Evolutionary conservation across 2,329 filamentous ascomycete species (phyloP), one percentile per base, ranked within the genome.

Genomic region (Cylindrodendrum hubeiense): DNA sequence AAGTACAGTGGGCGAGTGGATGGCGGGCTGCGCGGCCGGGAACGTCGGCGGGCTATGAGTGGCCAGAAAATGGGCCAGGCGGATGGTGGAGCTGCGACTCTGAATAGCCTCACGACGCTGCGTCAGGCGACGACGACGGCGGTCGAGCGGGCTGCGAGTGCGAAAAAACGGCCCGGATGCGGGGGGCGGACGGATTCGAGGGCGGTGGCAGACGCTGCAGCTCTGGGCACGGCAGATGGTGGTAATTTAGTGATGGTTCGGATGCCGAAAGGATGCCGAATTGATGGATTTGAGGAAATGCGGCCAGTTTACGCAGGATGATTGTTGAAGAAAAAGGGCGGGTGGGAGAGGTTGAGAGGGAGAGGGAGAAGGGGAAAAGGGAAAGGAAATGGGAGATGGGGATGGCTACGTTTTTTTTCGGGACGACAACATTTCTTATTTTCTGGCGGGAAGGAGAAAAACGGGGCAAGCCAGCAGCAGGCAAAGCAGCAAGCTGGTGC

Each of bases 331-430:
- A 76, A 69, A 75, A 73, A 70, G 69, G 70, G 76, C 70, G 72
- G 69, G 66, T 74, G 70, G 67, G 60, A 52, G 66, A 72, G 66
- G 72, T 70, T 70, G 67, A 63, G 68, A 65, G 65, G 67, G 68
- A 61, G 60, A 63, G 66, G 65, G 67, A 67, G 50, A 66, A 63
- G 51, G 65, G 63, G 66, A 57, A 68, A 74, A 71, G 69, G 63
- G 66, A 71, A 67, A 72, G 66, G 69, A 68, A 63, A 72, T 65
- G 72, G 67, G 72, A 72, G 70, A 79, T 80, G 82, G 84, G 82
- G 83, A 86, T 85, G 82, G 81, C 81, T 84, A 82, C 82, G 79
- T 80, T 83, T 84, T 85, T 82, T 74, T 84, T 81, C 70, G 63
- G 80, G 77, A 76, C 77, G 73, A 73, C 77, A 79, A 78, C 72